These are phyloP conservation scores for Solanum paucissectum DNA, from an alignment of 257 asterid genomes.

Conservation along the genomic window DNA sequence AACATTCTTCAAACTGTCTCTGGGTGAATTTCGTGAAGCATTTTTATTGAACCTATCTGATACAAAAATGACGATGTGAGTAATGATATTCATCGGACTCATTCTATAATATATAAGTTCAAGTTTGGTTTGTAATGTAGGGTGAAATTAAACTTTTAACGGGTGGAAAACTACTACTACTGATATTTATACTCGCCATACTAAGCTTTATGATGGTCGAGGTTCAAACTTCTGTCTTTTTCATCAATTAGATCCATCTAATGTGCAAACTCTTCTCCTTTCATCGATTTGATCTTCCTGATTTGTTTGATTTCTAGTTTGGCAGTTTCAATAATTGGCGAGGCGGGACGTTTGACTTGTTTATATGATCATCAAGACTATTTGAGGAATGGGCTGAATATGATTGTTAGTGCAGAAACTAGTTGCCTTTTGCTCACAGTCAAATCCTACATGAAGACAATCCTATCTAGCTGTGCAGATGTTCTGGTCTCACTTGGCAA, in stretches of 20 bases:
- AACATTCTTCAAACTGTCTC: neutral
- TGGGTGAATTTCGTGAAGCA: neutral
- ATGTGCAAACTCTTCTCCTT: neutral
- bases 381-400: neutral
- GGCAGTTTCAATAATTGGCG: neutral
- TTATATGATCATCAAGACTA: neutral
- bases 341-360: neutral
- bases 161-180: neutral
- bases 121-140: neutral
- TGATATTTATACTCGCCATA: neutral
- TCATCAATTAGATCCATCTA: neutral
- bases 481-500: neutral
- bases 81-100: neutral
- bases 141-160: neutral
- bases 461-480: neutral
- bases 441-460: neutral
- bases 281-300: neutral
- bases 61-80: neutral
- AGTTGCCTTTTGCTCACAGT: neutral
- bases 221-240: neutral
- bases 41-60: neutral
- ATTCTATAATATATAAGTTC: neutral
- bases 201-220: neutral
- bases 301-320: neutral
- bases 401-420: neutral